These are phyloP conservation scores for Cichorium intybus DNA, from an alignment of 140 eudicot genomes.

Conservation along the genomic window DNA sequence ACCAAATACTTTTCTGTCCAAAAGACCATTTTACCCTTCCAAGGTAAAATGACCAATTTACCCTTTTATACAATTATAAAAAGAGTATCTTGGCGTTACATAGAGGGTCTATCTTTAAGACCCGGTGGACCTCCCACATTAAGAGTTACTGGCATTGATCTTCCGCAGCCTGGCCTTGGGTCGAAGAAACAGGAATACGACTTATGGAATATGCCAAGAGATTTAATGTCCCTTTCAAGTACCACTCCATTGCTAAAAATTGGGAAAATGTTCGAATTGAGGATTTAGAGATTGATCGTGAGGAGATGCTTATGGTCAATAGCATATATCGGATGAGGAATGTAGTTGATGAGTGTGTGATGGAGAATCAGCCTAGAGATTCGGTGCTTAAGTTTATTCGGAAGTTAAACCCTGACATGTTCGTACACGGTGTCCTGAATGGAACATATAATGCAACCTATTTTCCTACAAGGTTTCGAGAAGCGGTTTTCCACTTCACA, in stretches of 20 bases:
- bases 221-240: slow-evolving; percentile 48
- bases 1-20: too few species aligned
- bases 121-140: slow-evolving; percentile 52
- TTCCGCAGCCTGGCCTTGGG: slow-evolving; percentile 54
- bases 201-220: slow-evolving; percentile 39
- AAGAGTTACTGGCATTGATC: slow-evolving; percentile 49
- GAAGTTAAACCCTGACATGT: slow-evolving; percentile 36
- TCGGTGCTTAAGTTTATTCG: slow-evolving; percentile 35
- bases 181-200: slow-evolving; percentile 46
- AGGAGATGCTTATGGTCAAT: slow-evolving; percentile 47
- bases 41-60: too few species aligned
- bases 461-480: slow-evolving; percentile 39
- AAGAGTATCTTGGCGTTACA: too few species aligned
- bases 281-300: slow-evolving; percentile 39
- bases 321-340: slow-evolving; percentile 40
- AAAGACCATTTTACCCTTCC: too few species aligned
- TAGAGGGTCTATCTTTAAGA: slow-evolving; percentile 42
- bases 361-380: slow-evolving; percentile 32
- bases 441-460: slow-evolving; percentile 40
- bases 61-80: too few species aligned
- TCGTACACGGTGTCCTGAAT: slow-evolving; percentile 47
- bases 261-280: slow-evolving; percentile 45
- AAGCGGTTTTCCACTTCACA: slow-evolving; percentile 40
- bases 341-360: slow-evolving; percentile 40
- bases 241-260: slow-evolving; percentile 42